phyloP scores from a whole-genome alignment of 768 basidiomycete genomes.

The Calocera cornea region DNA sequence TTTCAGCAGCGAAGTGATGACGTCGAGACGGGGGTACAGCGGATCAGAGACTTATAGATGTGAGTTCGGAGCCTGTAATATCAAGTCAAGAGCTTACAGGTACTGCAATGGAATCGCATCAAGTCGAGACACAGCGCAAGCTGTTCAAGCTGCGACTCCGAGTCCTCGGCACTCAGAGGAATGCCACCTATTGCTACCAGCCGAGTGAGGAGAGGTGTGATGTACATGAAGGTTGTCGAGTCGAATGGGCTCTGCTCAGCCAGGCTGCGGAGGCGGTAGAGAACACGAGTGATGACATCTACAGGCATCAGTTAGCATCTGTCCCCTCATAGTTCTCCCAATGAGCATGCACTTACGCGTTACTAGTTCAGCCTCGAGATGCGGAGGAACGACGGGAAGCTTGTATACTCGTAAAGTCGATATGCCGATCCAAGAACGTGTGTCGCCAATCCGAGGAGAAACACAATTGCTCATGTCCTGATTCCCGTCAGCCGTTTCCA shows the following conservation, averaged over 20 bases:
- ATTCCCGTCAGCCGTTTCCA: background rate
- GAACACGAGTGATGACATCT: constrained; percentile 72
- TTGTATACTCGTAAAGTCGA: constrained; percentile 67
- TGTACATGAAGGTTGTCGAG: constrained; percentile 70
- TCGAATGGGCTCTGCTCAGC: constrained; percentile 75
- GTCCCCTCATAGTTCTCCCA: background rate
- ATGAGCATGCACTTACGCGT: constrained; percentile 32
- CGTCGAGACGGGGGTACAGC: constrained; percentile 59
- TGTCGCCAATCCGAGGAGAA: constrained; percentile 56
- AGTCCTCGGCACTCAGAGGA: constrained; percentile 38
- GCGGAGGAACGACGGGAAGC: constrained; percentile 52
- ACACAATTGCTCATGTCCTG: constrained; percentile 59
- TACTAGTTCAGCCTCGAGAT: constrained; percentile 57
- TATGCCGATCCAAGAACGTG: constrained; percentile 62
- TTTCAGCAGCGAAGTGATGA: constrained; percentile 55
- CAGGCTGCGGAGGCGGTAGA: constrained; percentile 69
- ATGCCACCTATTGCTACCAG: constrained; percentile 62
- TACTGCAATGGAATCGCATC: constrained; percentile 43
- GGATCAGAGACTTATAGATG: constrained; percentile 43
- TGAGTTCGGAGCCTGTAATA: constrained; percentile 42
- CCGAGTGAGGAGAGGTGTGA: constrained; percentile 57
- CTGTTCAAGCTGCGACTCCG: constrained; percentile 68
- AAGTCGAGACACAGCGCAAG: constrained; percentile 57
- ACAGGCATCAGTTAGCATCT: constrained; percentile 5
- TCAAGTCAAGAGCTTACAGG: constrained; percentile 20